These are phyloP conservation scores for Avena atlantica DNA, from an alignment of 176 grass and related monocot genomes.

Conservation along the genomic window DNA sequence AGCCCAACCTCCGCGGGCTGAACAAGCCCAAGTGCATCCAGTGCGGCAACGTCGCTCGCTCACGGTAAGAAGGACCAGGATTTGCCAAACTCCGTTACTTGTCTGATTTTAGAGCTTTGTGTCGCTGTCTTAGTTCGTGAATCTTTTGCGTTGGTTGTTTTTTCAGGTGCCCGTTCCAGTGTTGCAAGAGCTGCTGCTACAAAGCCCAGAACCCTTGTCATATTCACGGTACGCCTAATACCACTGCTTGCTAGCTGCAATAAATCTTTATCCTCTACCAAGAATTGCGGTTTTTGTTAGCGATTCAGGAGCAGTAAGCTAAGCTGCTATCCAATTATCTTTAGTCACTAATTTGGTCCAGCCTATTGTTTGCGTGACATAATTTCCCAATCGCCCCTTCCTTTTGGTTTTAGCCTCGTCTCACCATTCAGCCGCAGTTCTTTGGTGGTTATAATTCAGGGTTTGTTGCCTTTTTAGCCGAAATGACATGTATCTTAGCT, in stretches of 20 bases:
- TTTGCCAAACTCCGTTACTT: neutral
- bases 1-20: conserved; percentile 78
- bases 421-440: neutral
- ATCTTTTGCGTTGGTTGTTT: conserved; percentile 9
- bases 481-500: conserved; percentile 2
- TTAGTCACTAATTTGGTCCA: neutral
- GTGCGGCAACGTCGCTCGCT: conserved; percentile 95
- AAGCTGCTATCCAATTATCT: conserved; percentile 11
- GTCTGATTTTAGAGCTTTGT: neutral
- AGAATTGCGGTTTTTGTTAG: neutral
- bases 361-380: neutral
- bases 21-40: conserved; percentile 98
- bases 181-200: conserved; percentile 96
- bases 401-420: neutral
- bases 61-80: conserved; percentile 55
- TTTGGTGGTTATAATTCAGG: neutral
- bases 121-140: neutral
- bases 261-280: neutral
- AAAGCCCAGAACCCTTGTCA: conserved; percentile 98
- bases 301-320: neutral
- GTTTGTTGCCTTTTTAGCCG: neutral
- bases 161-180: conserved; percentile 93
- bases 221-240: conserved; percentile 91
- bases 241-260: conserved; percentile 3
- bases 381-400: neutral